Evolutionary conservation across 148 eudicot species (phyloP).

Genomic region (Arctostaphylos glauca): DNA sequence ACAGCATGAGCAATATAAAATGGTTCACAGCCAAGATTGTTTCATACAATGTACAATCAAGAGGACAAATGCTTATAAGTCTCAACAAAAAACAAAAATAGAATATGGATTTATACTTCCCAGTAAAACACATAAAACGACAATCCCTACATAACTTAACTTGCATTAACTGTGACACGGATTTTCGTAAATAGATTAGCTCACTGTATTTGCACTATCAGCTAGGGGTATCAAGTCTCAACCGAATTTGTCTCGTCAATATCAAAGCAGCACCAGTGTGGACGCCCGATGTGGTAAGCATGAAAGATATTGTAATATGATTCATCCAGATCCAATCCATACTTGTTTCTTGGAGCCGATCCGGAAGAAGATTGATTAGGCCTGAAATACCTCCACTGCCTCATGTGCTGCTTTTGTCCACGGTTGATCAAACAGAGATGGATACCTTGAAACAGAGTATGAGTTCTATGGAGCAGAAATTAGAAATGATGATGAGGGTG

Average conservation of each 20-base stretch:
- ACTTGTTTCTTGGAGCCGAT: not conserved
- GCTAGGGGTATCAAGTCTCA: not conserved
- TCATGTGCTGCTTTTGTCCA: too few relatives aligned
- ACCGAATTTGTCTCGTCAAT: not conserved
- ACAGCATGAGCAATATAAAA: not conserved
- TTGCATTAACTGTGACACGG: not conserved
- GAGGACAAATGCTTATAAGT: not conserved
- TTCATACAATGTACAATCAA: not conserved
- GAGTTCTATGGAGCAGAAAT: too few relatives aligned
- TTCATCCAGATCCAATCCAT: not conserved
- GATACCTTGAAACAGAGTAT: too few relatives aligned
- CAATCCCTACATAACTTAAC: not conserved
- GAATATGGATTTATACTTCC: not conserved
- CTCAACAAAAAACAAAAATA: not conserved
- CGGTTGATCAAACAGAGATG: too few relatives aligned
- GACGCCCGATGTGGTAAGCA: not conserved
- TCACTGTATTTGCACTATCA: not conserved
- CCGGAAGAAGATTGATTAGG: too few relatives aligned
- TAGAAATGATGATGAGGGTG: too few relatives aligned
- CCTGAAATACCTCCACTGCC: too few relatives aligned
- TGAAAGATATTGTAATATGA: not conserved
- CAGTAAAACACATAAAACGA: not conserved
- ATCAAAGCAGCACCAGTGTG: not conserved
- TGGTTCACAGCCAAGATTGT: not conserved
- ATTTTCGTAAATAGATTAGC: not conserved